These are phyloP conservation scores for Microsporum ferrugineum DNA, from an alignment of 2,329 filamentous ascomycete genomes.

Conservation along the genomic window DNA sequence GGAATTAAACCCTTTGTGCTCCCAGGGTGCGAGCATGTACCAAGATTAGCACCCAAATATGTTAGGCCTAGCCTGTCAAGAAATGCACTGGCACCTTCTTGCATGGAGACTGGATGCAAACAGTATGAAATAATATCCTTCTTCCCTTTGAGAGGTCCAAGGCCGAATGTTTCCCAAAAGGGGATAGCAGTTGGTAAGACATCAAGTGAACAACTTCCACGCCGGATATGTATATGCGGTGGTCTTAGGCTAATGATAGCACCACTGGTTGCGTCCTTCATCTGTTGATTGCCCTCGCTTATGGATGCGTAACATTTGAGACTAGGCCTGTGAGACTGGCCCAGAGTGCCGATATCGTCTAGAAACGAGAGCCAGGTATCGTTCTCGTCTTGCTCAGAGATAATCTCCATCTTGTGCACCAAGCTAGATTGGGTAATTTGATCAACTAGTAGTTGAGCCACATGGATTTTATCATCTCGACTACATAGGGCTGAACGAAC, in stretches of 20 bases:
- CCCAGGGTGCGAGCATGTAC: constrained; percentile 38
- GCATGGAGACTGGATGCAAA: constrained; percentile 42
- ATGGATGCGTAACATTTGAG: constrained; percentile 28
- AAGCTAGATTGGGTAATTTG: constrained; percentile 37
- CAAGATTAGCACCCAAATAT: constrained; percentile 48
- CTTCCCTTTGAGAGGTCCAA: constrained; percentile 44
- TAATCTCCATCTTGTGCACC: constrained; percentile 18
- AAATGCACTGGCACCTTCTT: constrained; percentile 40
- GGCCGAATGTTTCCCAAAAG: constrained; percentile 52
- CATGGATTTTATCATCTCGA: constrained; percentile 28
- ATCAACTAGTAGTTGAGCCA: constrained; percentile 33
- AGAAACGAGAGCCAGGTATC: constrained; percentile 17
- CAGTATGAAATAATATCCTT: constrained; percentile 50
- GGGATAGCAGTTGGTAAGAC: constrained; percentile 44
- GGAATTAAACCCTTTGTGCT: constrained; percentile 30
- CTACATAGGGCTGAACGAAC: constrained; percentile 24
- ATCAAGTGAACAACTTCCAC: constrained; percentile 43
- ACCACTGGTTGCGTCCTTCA: constrained; percentile 16
- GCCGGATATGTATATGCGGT: constrained; percentile 44
- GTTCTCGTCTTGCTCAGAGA: neutral
- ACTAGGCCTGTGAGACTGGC: constrained; percentile 25
- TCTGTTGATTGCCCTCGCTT: constrained; percentile 13
- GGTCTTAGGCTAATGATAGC: constrained; percentile 36
- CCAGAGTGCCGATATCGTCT: constrained; percentile 21
- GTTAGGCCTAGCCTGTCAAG: constrained; percentile 42